Conservation (phyloP, 345 rosid species). For the Pseudoturritis turrita region DNA sequence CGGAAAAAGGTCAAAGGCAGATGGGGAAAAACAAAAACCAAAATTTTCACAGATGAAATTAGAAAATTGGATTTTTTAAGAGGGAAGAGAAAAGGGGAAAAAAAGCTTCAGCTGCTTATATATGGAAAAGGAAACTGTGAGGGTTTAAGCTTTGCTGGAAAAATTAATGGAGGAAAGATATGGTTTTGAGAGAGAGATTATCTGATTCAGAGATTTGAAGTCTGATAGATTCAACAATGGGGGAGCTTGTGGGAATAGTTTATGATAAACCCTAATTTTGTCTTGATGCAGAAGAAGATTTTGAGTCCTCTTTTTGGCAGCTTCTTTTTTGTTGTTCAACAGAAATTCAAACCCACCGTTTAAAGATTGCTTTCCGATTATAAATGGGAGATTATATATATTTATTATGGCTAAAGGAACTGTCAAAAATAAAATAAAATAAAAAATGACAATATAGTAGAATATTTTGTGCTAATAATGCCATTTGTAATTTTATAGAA, state of each 20-base stretch:
- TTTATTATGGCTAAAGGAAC: not conserved
- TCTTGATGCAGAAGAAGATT: slow-evolving; percentile 10
- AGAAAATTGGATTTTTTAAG: not conserved
- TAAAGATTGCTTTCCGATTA: slow-evolving; percentile 23
- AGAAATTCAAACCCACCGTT: slow-evolving; percentile 29
- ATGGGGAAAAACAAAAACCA: not conserved
- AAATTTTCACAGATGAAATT: not conserved
- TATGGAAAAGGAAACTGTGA: not conserved
- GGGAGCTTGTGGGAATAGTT: slow-evolving; percentile 9
- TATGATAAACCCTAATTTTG: slow-evolving; percentile 29
- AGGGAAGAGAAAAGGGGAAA: not conserved
- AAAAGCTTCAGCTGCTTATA: not conserved
- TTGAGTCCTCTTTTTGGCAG: no score
- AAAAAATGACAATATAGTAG: not conserved
- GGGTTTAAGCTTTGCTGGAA: slow-evolving; percentile 15
- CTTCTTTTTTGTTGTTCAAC: slow-evolving; percentile 22
- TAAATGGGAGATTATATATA: not conserved
- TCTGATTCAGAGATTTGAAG: not conserved
- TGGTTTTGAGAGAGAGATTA: not conserved
- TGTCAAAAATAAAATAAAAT: not conserved
- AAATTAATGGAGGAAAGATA: slow-evolving; percentile 1
- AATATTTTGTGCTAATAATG: not conserved
- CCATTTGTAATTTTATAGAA: not conserved
- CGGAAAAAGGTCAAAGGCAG: not conserved
- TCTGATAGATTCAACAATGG: not conserved